phyloP scores from a whole-genome alignment of 768 basidiomycete genomes.

The Scleroderma citrinum region DNA sequence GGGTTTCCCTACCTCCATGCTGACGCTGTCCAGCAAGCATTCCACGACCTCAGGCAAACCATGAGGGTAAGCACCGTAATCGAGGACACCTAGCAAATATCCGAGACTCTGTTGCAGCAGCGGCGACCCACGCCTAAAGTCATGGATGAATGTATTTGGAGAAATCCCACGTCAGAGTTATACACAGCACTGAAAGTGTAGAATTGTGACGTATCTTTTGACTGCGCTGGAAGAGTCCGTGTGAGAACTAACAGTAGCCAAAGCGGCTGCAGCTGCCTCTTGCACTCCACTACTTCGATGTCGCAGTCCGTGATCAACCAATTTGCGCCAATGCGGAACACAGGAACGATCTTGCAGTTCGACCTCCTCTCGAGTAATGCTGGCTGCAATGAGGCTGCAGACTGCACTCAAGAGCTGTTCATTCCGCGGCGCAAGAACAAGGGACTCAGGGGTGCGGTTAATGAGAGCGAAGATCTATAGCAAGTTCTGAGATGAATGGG shows the following conservation, averaged over 20 bases:
- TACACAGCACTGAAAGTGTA: constrained; percentile 6
- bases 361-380: constrained; percentile 55
- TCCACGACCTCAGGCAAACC: constrained; percentile 48
- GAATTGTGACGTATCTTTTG: constrained; percentile 58
- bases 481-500: not conserved
- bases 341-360: constrained; percentile 34
- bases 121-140: constrained; percentile 47
- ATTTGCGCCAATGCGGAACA: constrained; percentile 56
- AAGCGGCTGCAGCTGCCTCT: constrained; percentile 66
- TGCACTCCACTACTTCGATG: constrained; percentile 61
- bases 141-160: constrained; percentile 53
- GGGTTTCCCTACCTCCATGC: constrained; percentile 41
- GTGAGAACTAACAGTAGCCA: constrained; percentile 63
- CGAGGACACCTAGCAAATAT: constrained; percentile 58
- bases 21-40: constrained; percentile 57
- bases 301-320: constrained; percentile 70
- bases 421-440: constrained; percentile 59
- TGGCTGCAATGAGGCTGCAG: constrained; percentile 62
- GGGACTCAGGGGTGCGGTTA: constrained; percentile 47
- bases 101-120: constrained; percentile 69
- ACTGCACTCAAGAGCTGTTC: constrained; percentile 67
- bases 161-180: constrained; percentile 14
- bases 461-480: constrained; percentile 64
- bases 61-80: constrained; percentile 53
- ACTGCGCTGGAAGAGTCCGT: constrained; percentile 59